Base-by-base conservation (phyloP, 2,329 filamentous ascomycete genomes). In the Epichloe elymi region DNA sequence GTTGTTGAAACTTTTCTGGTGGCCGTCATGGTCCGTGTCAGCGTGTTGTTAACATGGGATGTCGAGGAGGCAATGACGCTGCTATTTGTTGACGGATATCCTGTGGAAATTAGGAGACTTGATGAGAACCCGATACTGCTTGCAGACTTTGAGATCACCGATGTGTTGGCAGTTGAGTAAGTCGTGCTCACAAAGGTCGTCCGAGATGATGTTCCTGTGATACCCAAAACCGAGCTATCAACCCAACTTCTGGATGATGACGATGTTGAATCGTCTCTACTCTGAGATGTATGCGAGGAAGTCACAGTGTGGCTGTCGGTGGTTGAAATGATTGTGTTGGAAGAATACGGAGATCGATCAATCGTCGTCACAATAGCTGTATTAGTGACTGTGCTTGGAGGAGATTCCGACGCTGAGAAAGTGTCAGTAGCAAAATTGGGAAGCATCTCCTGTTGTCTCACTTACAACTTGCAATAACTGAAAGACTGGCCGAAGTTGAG, bases 391-490 rank as follows among this genome's bases (percentile, higher is more conserved):
- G 38, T 40, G 20, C 3, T 30, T 39, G 33, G 6, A n/a, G 19
- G 23, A 20, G 36, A 43, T 14, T 30, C 38, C 19, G 30, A 5
- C 5, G 15, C 36, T 53, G 20, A 7, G 36, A 8, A 2, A 2
- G 2, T 15, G 33, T 50, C 12, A 50, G 39, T 38, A 44, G 2
- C n/a, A 43, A 11, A n/a, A 17, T 7, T 3, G 26, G 26, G 1
- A 23, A 19, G 17, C 5, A 30, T 46, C 19, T 38, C 5, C 17
- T 7, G 26, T 3, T 26, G 19, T 17, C 12, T 33, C 11, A 54
- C 57, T 54, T n/a, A 59, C 57, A 52, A 35, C 33, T 37, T 17
- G 23, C 36, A 23, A 46, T 37, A 42, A 23, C 11, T 30, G 45
- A 20, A 6, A 38, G 40, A 37, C 15, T 38, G 8, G 38, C 30